A percentile compares a stretch with the other conserved stretches of the same genome.
Evolutionary conservation across 164 flowering plant species (phyloP).

Genomic region (Umbilicus rupestris): DNA sequence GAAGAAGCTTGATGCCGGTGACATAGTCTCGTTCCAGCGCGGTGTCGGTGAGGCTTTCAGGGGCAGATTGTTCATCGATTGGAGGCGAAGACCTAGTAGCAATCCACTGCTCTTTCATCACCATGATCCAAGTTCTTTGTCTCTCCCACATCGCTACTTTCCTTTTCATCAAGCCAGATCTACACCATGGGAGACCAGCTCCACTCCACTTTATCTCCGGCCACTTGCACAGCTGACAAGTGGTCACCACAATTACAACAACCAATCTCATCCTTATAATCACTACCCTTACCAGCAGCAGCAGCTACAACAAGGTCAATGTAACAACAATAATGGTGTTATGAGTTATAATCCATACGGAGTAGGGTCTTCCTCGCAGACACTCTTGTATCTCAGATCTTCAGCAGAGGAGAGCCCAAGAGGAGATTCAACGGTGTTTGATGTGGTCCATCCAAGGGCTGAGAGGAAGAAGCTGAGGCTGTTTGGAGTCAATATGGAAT

Average conservation of each 20-base stretch:
- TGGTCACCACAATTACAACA: conserved; percentile 14
- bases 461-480: conserved; percentile 61
- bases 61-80: conserved; percentile 63
- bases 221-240: conserved; percentile 6
- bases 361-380: background rate
- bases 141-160: conserved; percentile 8
- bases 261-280: conserved; percentile 5
- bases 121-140: background rate
- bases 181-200: conserved; percentile 22
- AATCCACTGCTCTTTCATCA: conserved; percentile 10
- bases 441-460: conserved; percentile 57
- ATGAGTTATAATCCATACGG: background rate
- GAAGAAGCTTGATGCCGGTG: conserved; percentile 88
- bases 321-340: background rate
- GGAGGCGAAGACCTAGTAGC: conserved; percentile 66
- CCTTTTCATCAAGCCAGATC: conserved; percentile 21
- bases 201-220: background rate
- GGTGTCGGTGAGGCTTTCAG: conserved; percentile 44
- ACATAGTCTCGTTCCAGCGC: conserved; percentile 75
- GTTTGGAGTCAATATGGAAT: conserved; percentile 87
- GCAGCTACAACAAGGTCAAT: conserved; percentile 4
- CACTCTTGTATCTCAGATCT: conserved; percentile 20
- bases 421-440: conserved; percentile 36
- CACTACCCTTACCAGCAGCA: conserved; percentile 2
- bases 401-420: conserved; percentile 11